Percentiles rank a stretch among this genome's conserved stretches.
These are phyloP conservation scores for Piedraia hortae DNA, from an alignment of 2,329 filamentous ascomycete genomes.

Conservation along the genomic window DNA sequence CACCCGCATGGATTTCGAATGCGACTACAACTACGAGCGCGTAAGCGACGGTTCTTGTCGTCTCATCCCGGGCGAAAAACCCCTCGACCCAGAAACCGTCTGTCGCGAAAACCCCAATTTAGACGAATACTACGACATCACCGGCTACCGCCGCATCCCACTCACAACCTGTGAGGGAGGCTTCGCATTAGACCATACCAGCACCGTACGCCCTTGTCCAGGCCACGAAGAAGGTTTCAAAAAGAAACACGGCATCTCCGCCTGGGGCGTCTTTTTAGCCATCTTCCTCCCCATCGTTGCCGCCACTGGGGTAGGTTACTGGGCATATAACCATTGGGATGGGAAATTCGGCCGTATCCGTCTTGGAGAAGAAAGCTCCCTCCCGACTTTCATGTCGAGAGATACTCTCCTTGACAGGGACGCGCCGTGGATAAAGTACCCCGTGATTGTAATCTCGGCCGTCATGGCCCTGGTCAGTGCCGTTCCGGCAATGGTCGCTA, in stretches of 20 bases:
- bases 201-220: conserved; percentile 35
- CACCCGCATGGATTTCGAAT: conserved; percentile 70
- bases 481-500: conserved; percentile 39
- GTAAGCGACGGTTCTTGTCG: conserved; percentile 48
- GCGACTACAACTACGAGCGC: conserved; percentile 82
- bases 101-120: conserved; percentile 37
- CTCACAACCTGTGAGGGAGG: conserved; percentile 68
- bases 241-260: conserved; percentile 41
- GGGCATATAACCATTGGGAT: conserved; percentile 59
- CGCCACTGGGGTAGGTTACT: conserved; percentile 54
- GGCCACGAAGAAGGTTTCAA: conserved; percentile 62
- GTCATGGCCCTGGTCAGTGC: conserved; percentile 27
- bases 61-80: conserved; percentile 45
- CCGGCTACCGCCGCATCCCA: conserved; percentile 70
- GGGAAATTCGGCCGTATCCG: conserved; percentile 74
- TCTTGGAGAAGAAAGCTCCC: conserved; percentile 35
- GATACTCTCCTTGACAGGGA: conserved; percentile 35
- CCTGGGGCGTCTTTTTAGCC: conserved; percentile 58
- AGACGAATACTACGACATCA: conserved; percentile 58
- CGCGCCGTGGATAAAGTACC: conserved; percentile 53
- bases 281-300: conserved; percentile 46
- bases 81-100: conserved; percentile 29
- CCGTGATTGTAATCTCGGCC: conserved; percentile 23
- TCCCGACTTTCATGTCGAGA: conserved; percentile 4
- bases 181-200: conserved; percentile 40